Percentiles rank a stretch among this genome's conserved stretches.
Conservation (phyloP, 2,329 filamentous ascomycete genomes). For the Trichoderma sp. region DNA sequence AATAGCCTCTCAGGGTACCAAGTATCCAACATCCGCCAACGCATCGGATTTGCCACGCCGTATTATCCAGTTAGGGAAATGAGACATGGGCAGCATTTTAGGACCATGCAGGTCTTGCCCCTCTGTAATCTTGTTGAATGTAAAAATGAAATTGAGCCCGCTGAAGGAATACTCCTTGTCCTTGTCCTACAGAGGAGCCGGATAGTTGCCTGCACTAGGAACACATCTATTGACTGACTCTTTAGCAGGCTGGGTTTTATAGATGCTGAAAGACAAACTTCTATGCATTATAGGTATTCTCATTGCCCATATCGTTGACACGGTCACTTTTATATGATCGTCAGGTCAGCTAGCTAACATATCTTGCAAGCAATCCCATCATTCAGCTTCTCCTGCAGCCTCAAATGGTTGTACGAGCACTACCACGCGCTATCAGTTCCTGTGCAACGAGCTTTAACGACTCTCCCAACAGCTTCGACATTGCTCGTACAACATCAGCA, state of each 20-base stretch:
- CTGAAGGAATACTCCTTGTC: not conserved
- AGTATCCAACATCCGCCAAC: not conserved
- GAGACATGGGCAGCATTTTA: conserved; percentile 7
- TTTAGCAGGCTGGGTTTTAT: not conserved
- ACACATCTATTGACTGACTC: not conserved
- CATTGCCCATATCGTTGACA: too few relatives aligned
- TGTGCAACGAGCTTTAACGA: conserved; percentile 14
- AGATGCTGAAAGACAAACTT: not conserved
- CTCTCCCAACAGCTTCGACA: not conserved
- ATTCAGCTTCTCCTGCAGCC: not conserved
- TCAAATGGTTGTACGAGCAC: not conserved
- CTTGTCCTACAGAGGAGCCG: not conserved
- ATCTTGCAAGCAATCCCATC: not conserved
- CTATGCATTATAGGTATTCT: too few relatives aligned
- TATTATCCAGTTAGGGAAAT: not conserved
- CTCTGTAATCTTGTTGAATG: not conserved
- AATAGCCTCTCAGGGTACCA: not conserved
- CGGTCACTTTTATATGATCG: too few relatives aligned
- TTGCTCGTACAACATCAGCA: not conserved
- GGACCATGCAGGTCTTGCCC: not conserved
- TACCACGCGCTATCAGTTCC: conserved; percentile 14
- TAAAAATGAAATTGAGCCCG: not conserved
- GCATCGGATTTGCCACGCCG: not conserved
- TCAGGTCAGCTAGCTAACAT: too few relatives aligned
- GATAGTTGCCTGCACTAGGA: not conserved